Conservation (phyloP, 371 early-diverging fungal genomes). For the Lichtheimia hyalospora region DNA sequence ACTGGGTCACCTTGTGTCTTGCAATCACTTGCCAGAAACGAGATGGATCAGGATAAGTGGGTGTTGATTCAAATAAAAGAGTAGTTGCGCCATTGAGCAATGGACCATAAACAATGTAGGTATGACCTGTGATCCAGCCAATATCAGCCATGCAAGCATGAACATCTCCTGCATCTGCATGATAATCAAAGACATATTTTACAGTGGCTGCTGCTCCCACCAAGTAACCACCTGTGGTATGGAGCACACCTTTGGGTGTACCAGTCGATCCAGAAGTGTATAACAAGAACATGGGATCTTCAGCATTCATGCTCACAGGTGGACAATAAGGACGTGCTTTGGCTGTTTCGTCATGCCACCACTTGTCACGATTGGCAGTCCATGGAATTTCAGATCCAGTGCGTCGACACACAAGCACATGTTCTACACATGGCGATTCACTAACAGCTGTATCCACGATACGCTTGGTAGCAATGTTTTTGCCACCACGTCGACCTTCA, state of each 20-base stretch:
- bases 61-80: slow-evolving; percentile 91
- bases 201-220: slow-evolving; percentile 88
- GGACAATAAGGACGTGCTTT: slow-evolving; percentile 80
- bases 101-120: slow-evolving; percentile 96
- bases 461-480: slow-evolving; percentile 87
- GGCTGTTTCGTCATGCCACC: slow-evolving; percentile 86
- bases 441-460: slow-evolving; percentile 90
- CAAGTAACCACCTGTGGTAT: slow-evolving; percentile 96
- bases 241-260: slow-evolving; percentile 93
- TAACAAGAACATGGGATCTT: slow-evolving; percentile 96
- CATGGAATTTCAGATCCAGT: slow-evolving; percentile 81
- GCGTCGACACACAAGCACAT: slow-evolving; percentile 86
- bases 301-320: slow-evolving; percentile 82
- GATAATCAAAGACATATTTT: slow-evolving; percentile 93
- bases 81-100: slow-evolving; percentile 88
- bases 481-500: slow-evolving; percentile 90
- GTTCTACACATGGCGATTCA: slow-evolving; percentile 58
- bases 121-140: slow-evolving; percentile 87
- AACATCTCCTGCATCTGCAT: slow-evolving; percentile 69
- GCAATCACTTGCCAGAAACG: slow-evolving; percentile 87
- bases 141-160: slow-evolving; percentile 82
- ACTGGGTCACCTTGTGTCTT: slow-evolving; percentile 92
- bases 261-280: slow-evolving; percentile 98
- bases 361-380: slow-evolving; percentile 75
- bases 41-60: slow-evolving; percentile 81